These are phyloP conservation scores for Pichia cephalocereana DNA, from an alignment of 805 yeast genomes.

Conservation along the genomic window DNA sequence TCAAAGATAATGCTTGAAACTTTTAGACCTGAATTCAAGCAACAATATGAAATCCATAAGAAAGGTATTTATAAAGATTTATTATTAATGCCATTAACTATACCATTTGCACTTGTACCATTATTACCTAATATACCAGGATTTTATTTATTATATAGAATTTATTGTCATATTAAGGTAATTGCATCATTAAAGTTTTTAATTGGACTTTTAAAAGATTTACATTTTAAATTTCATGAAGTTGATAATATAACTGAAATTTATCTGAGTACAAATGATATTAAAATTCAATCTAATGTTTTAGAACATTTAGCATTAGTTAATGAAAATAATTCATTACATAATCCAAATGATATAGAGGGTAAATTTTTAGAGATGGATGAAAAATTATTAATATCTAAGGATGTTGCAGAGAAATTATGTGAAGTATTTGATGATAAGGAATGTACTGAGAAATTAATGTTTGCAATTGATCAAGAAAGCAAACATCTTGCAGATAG, in stretches of 20 bases:
- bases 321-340: slow-evolving; percentile 16
- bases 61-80: slow-evolving; percentile 46
- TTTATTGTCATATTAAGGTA: slow-evolving; percentile 80
- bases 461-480: slow-evolving; percentile 49
- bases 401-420: slow-evolving; percentile 36
- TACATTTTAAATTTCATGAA: slow-evolving; percentile 28
- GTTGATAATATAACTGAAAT: slow-evolving; percentile 26
- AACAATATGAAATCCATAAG: slow-evolving; percentile 43
- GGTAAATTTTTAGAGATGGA: slow-evolving; percentile 7
- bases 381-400: slow-evolving; percentile 35
- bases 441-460: slow-evolving; percentile 35
- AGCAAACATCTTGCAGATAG: too few species aligned
- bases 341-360: neutral
- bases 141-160: slow-evolving; percentile 69
- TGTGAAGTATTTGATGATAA: slow-evolving; percentile 36
- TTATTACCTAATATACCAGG: slow-evolving; percentile 91
- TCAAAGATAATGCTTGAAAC: slow-evolving; percentile 27
- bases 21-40: slow-evolving; percentile 32
- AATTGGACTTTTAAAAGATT: slow-evolving; percentile 36
- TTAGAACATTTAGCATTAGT: slow-evolving; percentile 9
- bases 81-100: slow-evolving; percentile 60
- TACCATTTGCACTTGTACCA: slow-evolving; percentile 77
- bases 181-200: slow-evolving; percentile 65
- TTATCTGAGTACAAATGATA: slow-evolving; percentile 17
- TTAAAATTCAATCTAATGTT: slow-evolving; percentile 13